Percentiles rank a stretch among this genome's conserved stretches.
Conservation (phyloP, 805 yeast species). For the Grigorovia transvaalensis region DNA sequence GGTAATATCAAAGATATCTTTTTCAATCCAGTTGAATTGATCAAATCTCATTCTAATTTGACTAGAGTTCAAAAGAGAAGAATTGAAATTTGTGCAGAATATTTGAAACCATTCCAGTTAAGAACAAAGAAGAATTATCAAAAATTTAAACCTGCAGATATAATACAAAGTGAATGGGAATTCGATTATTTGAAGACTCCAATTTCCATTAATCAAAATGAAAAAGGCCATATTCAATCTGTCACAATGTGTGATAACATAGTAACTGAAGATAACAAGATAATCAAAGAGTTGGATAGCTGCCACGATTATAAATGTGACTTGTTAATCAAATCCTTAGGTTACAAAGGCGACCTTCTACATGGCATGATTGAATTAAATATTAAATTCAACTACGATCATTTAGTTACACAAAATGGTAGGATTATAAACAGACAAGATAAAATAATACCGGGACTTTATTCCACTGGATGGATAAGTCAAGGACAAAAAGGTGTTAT, state of each 20-base stretch:
- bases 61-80: conserved; percentile 56
- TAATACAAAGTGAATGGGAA: conserved; percentile 40
- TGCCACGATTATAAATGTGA: conserved; percentile 36
- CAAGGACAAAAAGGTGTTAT: conserved; percentile 85
- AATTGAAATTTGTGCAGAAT: conserved; percentile 50
- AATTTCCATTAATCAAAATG: conserved; percentile 32
- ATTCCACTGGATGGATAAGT: conserved; percentile 85
- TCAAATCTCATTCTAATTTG: conserved; percentile 19
- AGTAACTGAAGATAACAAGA: conserved; percentile 14
- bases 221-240: conserved; percentile 30
- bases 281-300: conserved; percentile 15
- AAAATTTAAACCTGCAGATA: conserved; percentile 10
- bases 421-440: conserved; percentile 28
- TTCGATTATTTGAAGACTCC: conserved; percentile 67
- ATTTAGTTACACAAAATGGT: conserved; percentile 38
- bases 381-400: conserved; percentile 42
- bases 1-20: conserved; percentile 35
- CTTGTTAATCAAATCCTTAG: conserved; percentile 69
- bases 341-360: conserved; percentile 64
- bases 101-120: conserved; percentile 29
- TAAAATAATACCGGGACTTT: conserved; percentile 38
- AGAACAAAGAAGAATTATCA: conserved; percentile 23
- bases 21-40: conserved; percentile 20
- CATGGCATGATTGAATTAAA: conserved; percentile 44
- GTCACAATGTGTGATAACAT: conserved; percentile 12